These are phyloP conservation scores for Jatropha podagrica DNA, from an alignment of 441 rosid species.

Conservation along the genomic window DNA sequence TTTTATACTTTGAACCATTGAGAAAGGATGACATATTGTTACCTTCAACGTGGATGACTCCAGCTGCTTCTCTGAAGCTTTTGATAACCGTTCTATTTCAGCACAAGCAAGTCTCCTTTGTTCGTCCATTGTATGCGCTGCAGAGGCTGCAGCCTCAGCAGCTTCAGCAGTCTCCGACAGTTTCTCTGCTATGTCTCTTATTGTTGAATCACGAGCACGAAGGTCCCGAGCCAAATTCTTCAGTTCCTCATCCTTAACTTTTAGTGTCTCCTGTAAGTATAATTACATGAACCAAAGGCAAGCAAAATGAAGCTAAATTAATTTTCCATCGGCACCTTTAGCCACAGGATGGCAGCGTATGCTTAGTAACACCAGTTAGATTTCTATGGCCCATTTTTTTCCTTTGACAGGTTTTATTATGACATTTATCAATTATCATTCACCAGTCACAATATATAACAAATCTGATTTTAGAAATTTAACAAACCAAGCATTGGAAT, in stretches of 20 bases:
- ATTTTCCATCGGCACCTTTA: constrained; percentile 1
- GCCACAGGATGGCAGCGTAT: constrained; percentile 9
- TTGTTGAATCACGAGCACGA: constrained; percentile 90
- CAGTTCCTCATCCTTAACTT: constrained; percentile 95
- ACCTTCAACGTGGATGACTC: constrained; percentile 63
- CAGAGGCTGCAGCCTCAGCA: constrained; percentile 93
- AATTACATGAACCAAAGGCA: constrained; percentile 13
- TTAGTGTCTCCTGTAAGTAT: constrained; percentile 75
- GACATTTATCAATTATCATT: neutral
- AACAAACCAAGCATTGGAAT: neutral
- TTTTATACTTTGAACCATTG: neutral
- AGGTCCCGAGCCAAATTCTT: constrained; percentile 83
- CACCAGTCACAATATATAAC: neutral
- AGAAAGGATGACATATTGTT: constrained; percentile 15
- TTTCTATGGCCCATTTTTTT: neutral
- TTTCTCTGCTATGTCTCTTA: constrained; percentile 89
- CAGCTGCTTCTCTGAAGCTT: constrained; percentile 54
- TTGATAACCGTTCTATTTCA: constrained; percentile 68
- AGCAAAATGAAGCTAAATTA: constrained; percentile 13
- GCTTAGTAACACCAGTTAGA: neutral
- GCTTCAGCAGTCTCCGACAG: constrained; percentile 99
- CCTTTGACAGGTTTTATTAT: neutral
- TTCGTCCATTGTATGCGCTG: constrained; percentile 90
- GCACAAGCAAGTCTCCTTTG: constrained; percentile 74
- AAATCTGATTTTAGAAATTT: neutral